Evolutionary conservation across 352 stramenopile genomes (phyloP).

Genomic region (Phytopythium mirpurense): DNA sequence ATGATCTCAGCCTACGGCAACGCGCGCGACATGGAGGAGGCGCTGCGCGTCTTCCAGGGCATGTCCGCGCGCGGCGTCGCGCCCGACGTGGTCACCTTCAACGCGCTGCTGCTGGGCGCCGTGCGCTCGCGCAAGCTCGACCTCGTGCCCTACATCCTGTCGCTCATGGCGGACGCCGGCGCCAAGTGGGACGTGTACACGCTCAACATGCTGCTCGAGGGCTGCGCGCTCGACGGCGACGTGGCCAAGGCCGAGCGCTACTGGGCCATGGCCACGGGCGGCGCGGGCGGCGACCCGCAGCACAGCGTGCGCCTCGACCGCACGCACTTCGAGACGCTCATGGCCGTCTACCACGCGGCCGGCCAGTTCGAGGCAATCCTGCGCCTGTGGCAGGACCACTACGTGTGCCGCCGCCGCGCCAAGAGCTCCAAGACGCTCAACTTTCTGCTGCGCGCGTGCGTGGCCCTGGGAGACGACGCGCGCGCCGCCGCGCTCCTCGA

Average conservation of each 20-base stretch:
- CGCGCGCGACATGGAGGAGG: constrained; percentile 50
- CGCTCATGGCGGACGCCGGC: constrained; percentile 33
- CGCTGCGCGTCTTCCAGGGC: constrained; percentile 43
- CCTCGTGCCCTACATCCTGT: constrained; percentile 47
- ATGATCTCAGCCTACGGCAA: constrained; percentile 84
- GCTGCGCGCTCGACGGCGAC: constrained; percentile 39
- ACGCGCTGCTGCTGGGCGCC: constrained; percentile 54
- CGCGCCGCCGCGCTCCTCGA: constrained; percentile 44
- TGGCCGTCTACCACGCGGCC: constrained; percentile 59
- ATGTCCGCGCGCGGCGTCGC: constrained; percentile 26
- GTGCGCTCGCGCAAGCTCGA: constrained; percentile 50
- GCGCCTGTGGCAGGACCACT: constrained; percentile 50
- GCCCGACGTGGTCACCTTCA: constrained; percentile 66
- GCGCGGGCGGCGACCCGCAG: constrained; percentile 21
- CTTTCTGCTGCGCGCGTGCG: constrained; percentile 64
- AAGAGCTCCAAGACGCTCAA: constrained; percentile 81
- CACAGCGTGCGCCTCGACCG: constrained; percentile 53
- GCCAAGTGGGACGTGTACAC: constrained; percentile 73
- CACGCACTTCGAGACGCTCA: constrained; percentile 68
- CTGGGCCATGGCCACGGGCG: constrained; percentile 41
- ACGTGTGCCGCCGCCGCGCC: constrained; percentile 48
- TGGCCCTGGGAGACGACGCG: constrained; percentile 37
- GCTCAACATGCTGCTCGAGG: constrained; percentile 70
- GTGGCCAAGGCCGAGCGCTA: constrained; percentile 43
- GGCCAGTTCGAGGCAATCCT: constrained; percentile 50